Evolutionary conservation across 805 yeast genomes (phyloP).

Genomic region (Tetrapisispora nanseiensis): DNA sequence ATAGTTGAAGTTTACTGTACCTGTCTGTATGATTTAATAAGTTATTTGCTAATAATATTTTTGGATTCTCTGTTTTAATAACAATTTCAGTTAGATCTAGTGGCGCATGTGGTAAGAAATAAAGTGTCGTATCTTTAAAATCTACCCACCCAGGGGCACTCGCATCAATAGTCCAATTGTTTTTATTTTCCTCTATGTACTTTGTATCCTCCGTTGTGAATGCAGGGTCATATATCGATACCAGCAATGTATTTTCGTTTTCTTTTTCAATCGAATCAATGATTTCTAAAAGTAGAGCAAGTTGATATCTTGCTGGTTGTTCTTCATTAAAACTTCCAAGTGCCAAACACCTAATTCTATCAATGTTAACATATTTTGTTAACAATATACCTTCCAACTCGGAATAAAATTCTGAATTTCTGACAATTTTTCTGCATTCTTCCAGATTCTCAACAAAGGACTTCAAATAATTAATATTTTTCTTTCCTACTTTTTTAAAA

Average conservation of each 20-base stretch:
- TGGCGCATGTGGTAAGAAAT: conserved; percentile 72
- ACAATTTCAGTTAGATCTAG: conserved; percentile 39
- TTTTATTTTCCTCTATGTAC: conserved; percentile 24
- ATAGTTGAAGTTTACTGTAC: conserved; percentile 34
- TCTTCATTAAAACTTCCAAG: conserved; percentile 57
- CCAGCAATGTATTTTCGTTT: conserved; percentile 3
- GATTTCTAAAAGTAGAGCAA: conserved; percentile 46
- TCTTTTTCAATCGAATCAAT: conserved; percentile 9
- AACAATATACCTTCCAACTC: conserved; percentile 17
- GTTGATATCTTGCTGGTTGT: conserved; percentile 53
- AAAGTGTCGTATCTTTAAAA: conserved; percentile 30
- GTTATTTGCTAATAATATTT: conserved; percentile 42
- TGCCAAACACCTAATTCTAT: conserved; percentile 54
- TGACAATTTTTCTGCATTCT: conserved; percentile 16
- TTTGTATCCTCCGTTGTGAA: conserved; percentile 39
- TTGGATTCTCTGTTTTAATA: conserved; percentile 29
- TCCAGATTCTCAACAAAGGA: conserved; percentile 6
- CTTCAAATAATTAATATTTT: not conserved
- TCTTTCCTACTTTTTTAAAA: not conserved
- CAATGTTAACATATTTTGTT: conserved; percentile 8
- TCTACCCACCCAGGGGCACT: conserved; percentile 13
- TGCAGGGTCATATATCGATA: conserved; percentile 58
- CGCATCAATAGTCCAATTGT: conserved; percentile 24
- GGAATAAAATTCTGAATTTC: conserved; percentile 22
- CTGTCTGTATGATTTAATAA: conserved; percentile 46